Evolutionary conservation across 306 rosid genomes (phyloP).

Genomic region (Ochetophila trinervis): DNA sequence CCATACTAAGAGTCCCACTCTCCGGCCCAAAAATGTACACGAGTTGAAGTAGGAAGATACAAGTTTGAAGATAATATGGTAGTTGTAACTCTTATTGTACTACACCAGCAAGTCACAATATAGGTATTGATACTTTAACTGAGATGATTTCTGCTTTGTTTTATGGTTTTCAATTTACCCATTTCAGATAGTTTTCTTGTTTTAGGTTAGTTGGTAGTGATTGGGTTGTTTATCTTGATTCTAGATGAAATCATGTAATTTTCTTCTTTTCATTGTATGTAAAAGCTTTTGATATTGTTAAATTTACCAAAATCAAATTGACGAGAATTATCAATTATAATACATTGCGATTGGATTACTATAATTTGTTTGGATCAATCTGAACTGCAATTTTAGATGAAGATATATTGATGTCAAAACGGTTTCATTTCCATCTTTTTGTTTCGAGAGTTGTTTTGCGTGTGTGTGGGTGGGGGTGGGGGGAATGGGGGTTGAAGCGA

Average conservation of each 20-base stretch:
- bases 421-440: background rate
- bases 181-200: constrained; percentile 30
- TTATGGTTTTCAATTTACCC: constrained; percentile 32
- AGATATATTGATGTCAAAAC: background rate
- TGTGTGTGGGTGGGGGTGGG: too few species aligned
- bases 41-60: constrained; percentile 36
- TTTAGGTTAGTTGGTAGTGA: constrained; percentile 36
- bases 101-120: constrained; percentile 38
- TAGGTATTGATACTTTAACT: constrained; percentile 40
- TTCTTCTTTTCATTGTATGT: constrained; percentile 38
- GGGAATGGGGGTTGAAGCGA: too few species aligned
- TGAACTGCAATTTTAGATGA: constrained; percentile 13
- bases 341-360: constrained; percentile 23
- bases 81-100: constrained; percentile 40
- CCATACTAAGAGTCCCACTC: constrained; percentile 67
- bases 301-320: constrained; percentile 17
- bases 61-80: constrained; percentile 34
- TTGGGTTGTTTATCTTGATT: constrained; percentile 34
- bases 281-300: constrained; percentile 37
- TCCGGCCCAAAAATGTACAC: constrained; percentile 48
- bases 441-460: background rate
- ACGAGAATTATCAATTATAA: constrained; percentile 5
- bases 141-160: constrained; percentile 19
- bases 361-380: constrained; percentile 13
- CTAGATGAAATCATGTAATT: constrained; percentile 34